Evolutionary conservation across 176 grass and related monocot species (phyloP), one percentile per base, ranked within the genome.

Genomic region (Chloris gayana): DNA sequence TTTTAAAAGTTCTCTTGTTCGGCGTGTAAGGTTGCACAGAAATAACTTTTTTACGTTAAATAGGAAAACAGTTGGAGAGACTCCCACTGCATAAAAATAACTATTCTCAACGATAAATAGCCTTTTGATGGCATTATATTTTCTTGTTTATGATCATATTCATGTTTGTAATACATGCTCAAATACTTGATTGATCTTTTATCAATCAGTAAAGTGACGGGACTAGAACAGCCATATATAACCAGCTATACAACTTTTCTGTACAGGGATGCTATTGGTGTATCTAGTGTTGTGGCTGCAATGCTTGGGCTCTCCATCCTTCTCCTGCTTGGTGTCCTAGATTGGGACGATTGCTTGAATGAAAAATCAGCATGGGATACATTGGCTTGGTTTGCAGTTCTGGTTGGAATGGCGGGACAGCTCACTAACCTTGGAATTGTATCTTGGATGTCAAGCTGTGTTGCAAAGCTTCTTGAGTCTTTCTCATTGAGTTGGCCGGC

Each of bases 331-430:
- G 94, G 89, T 80, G 91, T 97, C 66, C 70, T 94, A 69, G 75
- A 97, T 26, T 97, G 89, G 94, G 87, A 94, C 69, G 94, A 92
- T 56, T 97, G 94, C 85, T 73, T 97, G 66, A 94, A 75, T 70
- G 94, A 97, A 75, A 97, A 94, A 68, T 85, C 94, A 38, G 94
- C 91, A 37, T 94, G 94, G 94, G 94, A 97, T 86, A 97, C 89
- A 14, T 77, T 92, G 46, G 81, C 91, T 42, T 97, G 89, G 94
- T 97, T 94, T 77, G 89, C 91, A 1, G 87, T 97, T 82, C 69
- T 97, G 69, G 91, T 97, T 45, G 94, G 91, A 72, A 94, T 97
- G 91, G 91, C 94, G 7, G 87, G 87, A 9, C 94, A 92, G 63
- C 87, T 94, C 24, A 90, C 85, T 33, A 90, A 97, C 80, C 66